These are phyloP conservation scores for Salix dunnii DNA, from an alignment of 345 rosid species.

Conservation along the genomic window DNA sequence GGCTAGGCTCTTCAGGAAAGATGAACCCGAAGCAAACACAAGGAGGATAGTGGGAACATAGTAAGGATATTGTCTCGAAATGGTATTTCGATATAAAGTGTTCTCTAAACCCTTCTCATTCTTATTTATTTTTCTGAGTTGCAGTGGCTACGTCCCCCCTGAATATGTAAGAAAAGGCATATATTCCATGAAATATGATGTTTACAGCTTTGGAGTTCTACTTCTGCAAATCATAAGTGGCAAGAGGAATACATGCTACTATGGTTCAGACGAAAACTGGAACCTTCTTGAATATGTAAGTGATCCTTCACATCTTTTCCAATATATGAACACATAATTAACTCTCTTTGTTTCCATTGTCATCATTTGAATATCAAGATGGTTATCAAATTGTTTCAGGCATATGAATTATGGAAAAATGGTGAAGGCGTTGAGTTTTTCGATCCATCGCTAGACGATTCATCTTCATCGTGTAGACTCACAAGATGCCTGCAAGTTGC, in stretches of 20 bases:
- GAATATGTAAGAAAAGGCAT: constrained; percentile 44
- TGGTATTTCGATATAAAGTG: too few species aligned
- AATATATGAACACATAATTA: background rate
- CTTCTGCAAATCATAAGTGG: constrained; percentile 49
- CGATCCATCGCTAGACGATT: constrained; percentile 18
- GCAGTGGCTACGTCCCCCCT: constrained; percentile 51
- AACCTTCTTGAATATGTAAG: constrained; percentile 16
- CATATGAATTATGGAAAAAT: constrained; percentile 22
- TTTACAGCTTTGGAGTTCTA: constrained; percentile 52
- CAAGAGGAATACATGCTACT: constrained; percentile 27
- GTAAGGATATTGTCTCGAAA: constrained; percentile 20
- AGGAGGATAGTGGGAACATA: constrained; percentile 38
- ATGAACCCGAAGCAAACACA: constrained; percentile 35
- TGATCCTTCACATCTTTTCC: constrained; percentile 3
- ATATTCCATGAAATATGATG: constrained; percentile 47
- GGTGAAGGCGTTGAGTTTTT: constrained; percentile 12
- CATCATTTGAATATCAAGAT: background rate
- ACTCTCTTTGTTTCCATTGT: background rate
- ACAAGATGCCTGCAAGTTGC: constrained; percentile 20
- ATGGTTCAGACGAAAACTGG: constrained; percentile 18
- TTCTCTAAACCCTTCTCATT: background rate
- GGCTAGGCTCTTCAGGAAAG: constrained; percentile 39
- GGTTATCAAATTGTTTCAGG: background rate
- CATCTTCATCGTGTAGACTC: constrained; percentile 2
- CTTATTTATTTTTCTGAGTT: background rate